These are phyloP conservation scores for Saturnispora diversa DNA, from an alignment of 805 yeast species.

Conservation along the genomic window DNA sequence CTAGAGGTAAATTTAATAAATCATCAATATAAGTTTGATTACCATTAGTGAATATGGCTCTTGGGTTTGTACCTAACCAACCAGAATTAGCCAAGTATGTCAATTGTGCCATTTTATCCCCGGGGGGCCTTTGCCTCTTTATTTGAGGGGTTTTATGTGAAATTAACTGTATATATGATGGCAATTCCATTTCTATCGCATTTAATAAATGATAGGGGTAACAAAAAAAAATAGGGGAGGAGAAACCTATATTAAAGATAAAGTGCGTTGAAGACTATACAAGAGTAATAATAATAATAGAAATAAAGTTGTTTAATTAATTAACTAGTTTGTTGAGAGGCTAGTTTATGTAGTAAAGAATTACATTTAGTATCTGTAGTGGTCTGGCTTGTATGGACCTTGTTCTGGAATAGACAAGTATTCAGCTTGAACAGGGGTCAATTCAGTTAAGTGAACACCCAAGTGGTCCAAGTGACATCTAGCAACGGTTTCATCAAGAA, in stretches of 20 bases:
- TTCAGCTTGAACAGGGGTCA: conserved; percentile 78
- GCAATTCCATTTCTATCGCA: neutral
- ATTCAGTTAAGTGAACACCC: conserved; percentile 77
- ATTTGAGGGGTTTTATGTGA: neutral
- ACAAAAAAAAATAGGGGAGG: neutral
- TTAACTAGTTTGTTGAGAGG: conserved; percentile 10
- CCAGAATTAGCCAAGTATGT: conserved; percentile 8
- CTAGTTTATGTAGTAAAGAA: neutral
- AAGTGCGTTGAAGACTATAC: conserved; percentile 3
- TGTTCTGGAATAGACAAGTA: conserved; percentile 85
- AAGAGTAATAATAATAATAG: conserved; percentile 3
- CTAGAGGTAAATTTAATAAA: conserved; percentile 4
- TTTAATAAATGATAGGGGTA: neutral
- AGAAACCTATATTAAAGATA: neutral
- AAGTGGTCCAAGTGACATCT: conserved; percentile 91
- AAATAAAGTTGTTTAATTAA: neutral
- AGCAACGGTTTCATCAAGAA: conserved; percentile 97
- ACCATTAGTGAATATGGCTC: conserved; percentile 5
- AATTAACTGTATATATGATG: conserved; percentile 1
- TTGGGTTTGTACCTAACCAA: conserved; percentile 9
- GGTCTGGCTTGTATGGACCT: conserved; percentile 98
- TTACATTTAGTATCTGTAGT: conserved; percentile 80
- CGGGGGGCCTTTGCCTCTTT: neutral
- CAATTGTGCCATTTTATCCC: neutral
- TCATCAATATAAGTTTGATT: conserved; percentile 3